phyloP scores from a whole-genome alignment of 768 basidiomycete species.

The Russula dissimulans region DNA sequence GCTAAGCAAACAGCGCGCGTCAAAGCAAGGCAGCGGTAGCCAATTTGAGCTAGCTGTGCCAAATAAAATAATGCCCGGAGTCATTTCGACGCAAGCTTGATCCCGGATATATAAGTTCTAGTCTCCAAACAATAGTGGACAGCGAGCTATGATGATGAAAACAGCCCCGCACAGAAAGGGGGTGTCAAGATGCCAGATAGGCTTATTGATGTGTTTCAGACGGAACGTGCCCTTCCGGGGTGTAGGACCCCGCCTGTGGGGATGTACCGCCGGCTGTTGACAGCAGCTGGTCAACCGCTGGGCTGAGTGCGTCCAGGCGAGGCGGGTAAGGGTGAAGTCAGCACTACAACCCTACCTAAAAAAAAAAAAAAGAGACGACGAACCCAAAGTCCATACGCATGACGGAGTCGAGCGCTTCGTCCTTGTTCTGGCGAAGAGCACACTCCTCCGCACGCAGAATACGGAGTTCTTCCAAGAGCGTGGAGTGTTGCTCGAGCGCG shows the following conservation, averaged over 20 bases:
- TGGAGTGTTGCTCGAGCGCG: conserved; percentile 57
- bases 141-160: background rate
- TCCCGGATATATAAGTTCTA: background rate
- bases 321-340: background rate
- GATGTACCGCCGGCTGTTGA: conserved; percentile 3
- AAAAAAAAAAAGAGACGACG: background rate
- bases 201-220: conserved; percentile 5
- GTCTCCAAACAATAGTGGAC: background rate
- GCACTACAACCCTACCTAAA: background rate
- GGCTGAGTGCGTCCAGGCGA: background rate
- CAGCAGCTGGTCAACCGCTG: conserved; percentile 10
- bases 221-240: conserved; percentile 9
- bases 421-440: conserved; percentile 22
- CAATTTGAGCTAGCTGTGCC: background rate
- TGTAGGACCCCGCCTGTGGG: background rate
- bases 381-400: conserved; percentile 18
- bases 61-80: background rate
- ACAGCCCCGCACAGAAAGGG: background rate
- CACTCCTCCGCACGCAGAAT: conserved; percentile 40
- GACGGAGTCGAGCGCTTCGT: conserved; percentile 19
- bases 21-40: background rate
- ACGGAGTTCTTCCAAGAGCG: conserved; percentile 56
- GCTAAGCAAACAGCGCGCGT: background rate
- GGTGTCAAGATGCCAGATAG: background rate
- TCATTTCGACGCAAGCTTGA: background rate